Evolutionary conservation across 2,329 filamentous ascomycete species (phyloP).

Genomic region (Arthrinium phaeospermum): DNA sequence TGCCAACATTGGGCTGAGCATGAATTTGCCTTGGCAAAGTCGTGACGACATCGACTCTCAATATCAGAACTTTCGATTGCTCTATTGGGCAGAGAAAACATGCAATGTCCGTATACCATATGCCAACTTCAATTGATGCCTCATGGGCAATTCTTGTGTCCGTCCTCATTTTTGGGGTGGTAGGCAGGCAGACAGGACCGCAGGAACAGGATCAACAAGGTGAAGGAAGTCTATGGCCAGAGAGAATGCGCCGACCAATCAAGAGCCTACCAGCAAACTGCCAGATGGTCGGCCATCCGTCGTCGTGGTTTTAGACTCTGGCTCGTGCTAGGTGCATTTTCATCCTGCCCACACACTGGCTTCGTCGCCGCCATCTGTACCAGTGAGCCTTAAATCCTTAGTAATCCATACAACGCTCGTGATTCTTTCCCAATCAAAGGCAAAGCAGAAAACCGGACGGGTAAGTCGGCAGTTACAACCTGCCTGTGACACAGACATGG

Average conservation of each 20-base stretch:
- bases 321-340: not conserved
- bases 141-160: not conserved
- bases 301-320: not conserved
- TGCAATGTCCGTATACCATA: not conserved
- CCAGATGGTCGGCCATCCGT: not conserved
- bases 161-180: not conserved
- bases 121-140: not conserved
- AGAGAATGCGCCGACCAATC: not conserved
- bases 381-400: not conserved
- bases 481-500: slow-evolving; percentile 16
- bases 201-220: not conserved
- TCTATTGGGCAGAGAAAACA: not conserved
- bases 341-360: not conserved
- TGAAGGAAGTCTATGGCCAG: not conserved
- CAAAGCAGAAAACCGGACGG: not conserved
- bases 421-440: not conserved
- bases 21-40: not conserved
- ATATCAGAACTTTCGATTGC: not conserved
- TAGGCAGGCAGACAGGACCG: not conserved
- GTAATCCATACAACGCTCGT: not conserved
- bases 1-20: not conserved
- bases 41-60: slow-evolving; percentile 3
- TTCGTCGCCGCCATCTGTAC: not conserved
- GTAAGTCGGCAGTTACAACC: not conserved
- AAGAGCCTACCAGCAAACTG: not conserved